Conservation (phyloP, 768 basidiomycete species). For the Lactifluus hygrophoroides region DNA sequence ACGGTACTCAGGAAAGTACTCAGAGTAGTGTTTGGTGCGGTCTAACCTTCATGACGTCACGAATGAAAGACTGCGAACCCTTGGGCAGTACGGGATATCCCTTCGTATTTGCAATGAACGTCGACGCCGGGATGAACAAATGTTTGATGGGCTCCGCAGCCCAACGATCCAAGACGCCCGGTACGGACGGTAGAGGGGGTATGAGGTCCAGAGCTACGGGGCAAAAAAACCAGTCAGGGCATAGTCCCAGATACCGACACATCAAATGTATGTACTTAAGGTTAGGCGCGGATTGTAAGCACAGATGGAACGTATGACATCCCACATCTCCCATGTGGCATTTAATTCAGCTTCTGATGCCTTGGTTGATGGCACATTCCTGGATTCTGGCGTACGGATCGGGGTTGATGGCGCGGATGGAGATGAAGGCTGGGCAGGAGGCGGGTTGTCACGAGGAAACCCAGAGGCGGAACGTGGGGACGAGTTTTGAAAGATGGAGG, state of each 20-base stretch:
- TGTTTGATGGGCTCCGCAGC: constrained; percentile 86
- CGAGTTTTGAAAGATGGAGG: constrained; percentile 44
- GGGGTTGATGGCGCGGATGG: constrained; percentile 21
- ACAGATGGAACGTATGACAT: constrained; percentile 84
- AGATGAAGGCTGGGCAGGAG: constrained; percentile 3
- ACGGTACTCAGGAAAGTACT: not conserved
- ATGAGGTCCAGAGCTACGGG: constrained; percentile 80
- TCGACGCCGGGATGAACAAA: constrained; percentile 79
- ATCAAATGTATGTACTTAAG: constrained; percentile 42
- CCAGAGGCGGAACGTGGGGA: constrained; percentile 12
- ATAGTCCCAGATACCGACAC: constrained; percentile 1
- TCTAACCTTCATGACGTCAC: constrained; percentile 78
- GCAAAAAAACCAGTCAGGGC: constrained; percentile 19
- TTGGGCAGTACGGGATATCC: constrained; percentile 97
- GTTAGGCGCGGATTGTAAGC: constrained; percentile 70
- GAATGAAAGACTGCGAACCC: constrained; percentile 83
- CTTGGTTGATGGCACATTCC: constrained; percentile 25
- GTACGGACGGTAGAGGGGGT: constrained; percentile 72
- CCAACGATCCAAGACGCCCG: constrained; percentile 79
- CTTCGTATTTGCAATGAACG: constrained; percentile 92
- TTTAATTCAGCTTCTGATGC: constrained; percentile 52
- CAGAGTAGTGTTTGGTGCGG: not conserved
- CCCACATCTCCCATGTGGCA: constrained; percentile 98
- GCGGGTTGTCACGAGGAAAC: not conserved
- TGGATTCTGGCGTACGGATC: constrained; percentile 23